Percentiles rank a stretch among this genome's conserved stretches.
phyloP scores from a whole-genome alignment of 2,329 filamentous ascomycete species.

The Aspergillus texensis region DNA sequence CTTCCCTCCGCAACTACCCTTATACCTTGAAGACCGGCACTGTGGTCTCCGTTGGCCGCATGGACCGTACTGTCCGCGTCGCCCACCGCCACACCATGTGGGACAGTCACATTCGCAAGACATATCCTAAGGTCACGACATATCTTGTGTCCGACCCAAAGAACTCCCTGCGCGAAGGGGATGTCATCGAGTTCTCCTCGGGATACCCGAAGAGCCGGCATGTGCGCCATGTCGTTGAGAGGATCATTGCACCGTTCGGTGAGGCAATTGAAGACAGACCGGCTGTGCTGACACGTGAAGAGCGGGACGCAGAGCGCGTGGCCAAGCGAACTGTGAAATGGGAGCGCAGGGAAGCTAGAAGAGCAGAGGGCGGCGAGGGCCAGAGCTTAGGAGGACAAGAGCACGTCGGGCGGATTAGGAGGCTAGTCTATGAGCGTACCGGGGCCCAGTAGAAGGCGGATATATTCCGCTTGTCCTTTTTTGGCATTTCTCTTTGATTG shows the following conservation, averaged over 20 bases:
- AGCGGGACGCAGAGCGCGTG: constrained; percentile 36
- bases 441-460: background rate
- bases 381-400: constrained; percentile 22
- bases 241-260: constrained; percentile 47
- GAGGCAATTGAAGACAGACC: constrained; percentile 38
- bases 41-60: constrained; percentile 44
- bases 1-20: constrained; percentile 39
- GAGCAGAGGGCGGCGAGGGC: constrained; percentile 19
- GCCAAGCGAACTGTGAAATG: constrained; percentile 36
- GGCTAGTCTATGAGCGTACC: constrained; percentile 32
- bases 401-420: constrained; percentile 31
- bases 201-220: constrained; percentile 41
- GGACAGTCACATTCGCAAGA: constrained; percentile 42
- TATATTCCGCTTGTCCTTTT: background rate
- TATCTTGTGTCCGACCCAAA: constrained; percentile 43
- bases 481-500: background rate
- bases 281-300: constrained; percentile 36
- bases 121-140: constrained; percentile 37
- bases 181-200: constrained; percentile 48
- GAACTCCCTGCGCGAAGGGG: constrained; percentile 47
- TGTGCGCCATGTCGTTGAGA: constrained; percentile 46
- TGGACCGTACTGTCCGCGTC: constrained; percentile 46
- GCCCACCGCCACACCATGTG: constrained; percentile 36
- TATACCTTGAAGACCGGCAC: constrained; percentile 41
- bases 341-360: constrained; percentile 32